phyloP scores from a whole-genome alignment of 495 filamentous ascomycete genomes.

The Xylaria intraflava region DNA sequence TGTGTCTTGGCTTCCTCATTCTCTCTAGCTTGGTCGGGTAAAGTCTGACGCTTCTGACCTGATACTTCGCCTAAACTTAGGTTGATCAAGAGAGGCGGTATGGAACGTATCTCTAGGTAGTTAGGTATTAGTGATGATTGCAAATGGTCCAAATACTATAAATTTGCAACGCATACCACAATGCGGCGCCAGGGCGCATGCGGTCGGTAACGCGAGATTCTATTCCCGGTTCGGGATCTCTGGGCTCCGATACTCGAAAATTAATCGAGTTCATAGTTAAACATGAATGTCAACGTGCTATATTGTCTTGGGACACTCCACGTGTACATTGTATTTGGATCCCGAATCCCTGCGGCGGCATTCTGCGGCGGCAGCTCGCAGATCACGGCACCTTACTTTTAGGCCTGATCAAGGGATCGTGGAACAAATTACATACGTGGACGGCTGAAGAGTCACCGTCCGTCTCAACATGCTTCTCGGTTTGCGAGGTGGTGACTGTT shows the following conservation, averaged over 20 bases:
- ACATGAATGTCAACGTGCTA: constrained; percentile 1
- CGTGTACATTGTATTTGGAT: constrained; percentile 5
- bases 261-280: neutral
- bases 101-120: too few species aligned
- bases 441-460: neutral
- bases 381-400: neutral
- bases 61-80: too few species aligned
- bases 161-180: too few species aligned
- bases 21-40: too few species aligned
- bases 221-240: neutral
- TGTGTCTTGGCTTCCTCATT: too few species aligned
- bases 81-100: too few species aligned
- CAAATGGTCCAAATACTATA: too few species aligned
- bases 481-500: neutral
- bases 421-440: neutral
- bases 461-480: neutral
- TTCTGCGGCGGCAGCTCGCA: constrained; percentile 1
- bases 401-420: neutral
- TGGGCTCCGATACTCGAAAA: neutral
- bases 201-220: neutral
- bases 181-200: too few species aligned
- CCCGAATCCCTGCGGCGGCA: neutral
- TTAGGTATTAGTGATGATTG: too few species aligned
- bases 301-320: constrained; percentile 8
- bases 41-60: too few species aligned